Evolutionary conservation across 1,139 yeast species (phyloP), one percentile per base, ranked within the genome.

Genomic region (Saccharomycopsis hybrid): DNA sequence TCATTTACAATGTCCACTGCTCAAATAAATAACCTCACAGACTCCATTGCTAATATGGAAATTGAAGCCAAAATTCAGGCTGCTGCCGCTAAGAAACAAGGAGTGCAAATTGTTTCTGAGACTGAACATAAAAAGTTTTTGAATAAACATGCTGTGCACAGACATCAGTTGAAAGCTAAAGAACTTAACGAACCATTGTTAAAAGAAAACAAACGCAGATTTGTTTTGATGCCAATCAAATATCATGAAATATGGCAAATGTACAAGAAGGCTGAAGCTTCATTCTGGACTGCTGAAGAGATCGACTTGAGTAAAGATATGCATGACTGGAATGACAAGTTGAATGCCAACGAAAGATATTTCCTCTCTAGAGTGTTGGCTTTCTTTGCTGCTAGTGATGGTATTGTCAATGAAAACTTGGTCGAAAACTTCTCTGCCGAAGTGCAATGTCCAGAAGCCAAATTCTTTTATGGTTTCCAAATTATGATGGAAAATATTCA

Each of bases 201-300:
- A 62, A 67, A 69, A 55, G 98, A 92, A 72, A 92, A 92, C 78
- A 80, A 78, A 60, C 81, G 82, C 65, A 82, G 99, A 65, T 92
- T 89, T 64, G 98, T 92, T 51, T 74, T 92, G 62, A 92, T 94
- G 82, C 99, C 99, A 59, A 89, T 92, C 73, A 87, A 87, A 71
- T 94, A 89, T 73, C 95, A 90, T 67, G 97, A 92, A 73, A 86
- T 94, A 65, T 92, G 98, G 97, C 96, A 90, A 69, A 92, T 95
- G 78, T 92, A 92, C 74, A 92, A 92, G 76, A 88, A 90, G 72
- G 97, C 97, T 43, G 99, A 94, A 74, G 97, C 98, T 29, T 89
- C 97, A 11, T 92, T 92, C 78, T 92, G 99, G 99, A 92, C 98
- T 48, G 97, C 98, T 49, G 99, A 92, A 74, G 99, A 92, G 73